Percentiles rank a stretch among this genome's conserved stretches.
Conservation (phyloP, 2,329 filamentous ascomycete genomes). For the Scorias spongiosa region DNA sequence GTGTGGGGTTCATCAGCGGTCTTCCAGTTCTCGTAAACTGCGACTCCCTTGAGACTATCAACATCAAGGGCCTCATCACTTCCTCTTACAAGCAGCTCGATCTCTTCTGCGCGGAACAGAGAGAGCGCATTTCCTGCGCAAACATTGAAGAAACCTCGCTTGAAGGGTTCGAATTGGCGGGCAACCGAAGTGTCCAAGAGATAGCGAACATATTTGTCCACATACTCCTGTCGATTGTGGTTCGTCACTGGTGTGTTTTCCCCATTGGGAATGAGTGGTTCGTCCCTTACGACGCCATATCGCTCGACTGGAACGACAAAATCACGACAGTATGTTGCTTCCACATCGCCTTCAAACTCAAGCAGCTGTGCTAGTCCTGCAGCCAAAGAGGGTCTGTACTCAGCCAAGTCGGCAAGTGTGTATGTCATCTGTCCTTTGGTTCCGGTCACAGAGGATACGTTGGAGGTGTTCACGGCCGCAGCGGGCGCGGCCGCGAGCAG, state of each 20-base stretch:
- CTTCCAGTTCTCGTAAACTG: slow-evolving; percentile 69
- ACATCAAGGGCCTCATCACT: slow-evolving; percentile 77
- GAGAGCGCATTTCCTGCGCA: slow-evolving; percentile 78
- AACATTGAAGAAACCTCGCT: slow-evolving; percentile 83
- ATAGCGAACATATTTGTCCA: slow-evolving; percentile 69
- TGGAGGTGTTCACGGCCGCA: slow-evolving; percentile 40
- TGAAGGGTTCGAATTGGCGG: slow-evolving; percentile 85
- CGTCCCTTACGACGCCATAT: slow-evolving; percentile 51
- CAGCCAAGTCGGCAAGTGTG: slow-evolving; percentile 66
- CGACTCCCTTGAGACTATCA: slow-evolving; percentile 56
- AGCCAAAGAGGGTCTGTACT: slow-evolving; percentile 64
- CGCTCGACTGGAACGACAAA: slow-evolving; percentile 65
- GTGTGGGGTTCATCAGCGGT: slow-evolving; percentile 21
- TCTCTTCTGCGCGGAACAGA: slow-evolving; percentile 79
- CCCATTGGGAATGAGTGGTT: slow-evolving; percentile 61
- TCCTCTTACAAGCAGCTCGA: slow-evolving; percentile 72
- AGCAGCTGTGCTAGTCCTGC: slow-evolving; percentile 60
- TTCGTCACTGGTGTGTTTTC: slow-evolving; percentile 68
- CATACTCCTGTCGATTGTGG: slow-evolving; percentile 68
- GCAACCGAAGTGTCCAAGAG: slow-evolving; percentile 62
- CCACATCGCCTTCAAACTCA: slow-evolving; percentile 71
- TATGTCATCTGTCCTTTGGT: slow-evolving; percentile 44
- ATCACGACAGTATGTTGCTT: slow-evolving; percentile 63
- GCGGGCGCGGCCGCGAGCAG: slow-evolving; percentile 62
- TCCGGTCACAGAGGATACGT: slow-evolving; percentile 21